Evolutionary conservation across 2,329 filamentous ascomycete species (phyloP), one percentile per base, ranked within the genome.

Genomic region (Phoma sp.): DNA sequence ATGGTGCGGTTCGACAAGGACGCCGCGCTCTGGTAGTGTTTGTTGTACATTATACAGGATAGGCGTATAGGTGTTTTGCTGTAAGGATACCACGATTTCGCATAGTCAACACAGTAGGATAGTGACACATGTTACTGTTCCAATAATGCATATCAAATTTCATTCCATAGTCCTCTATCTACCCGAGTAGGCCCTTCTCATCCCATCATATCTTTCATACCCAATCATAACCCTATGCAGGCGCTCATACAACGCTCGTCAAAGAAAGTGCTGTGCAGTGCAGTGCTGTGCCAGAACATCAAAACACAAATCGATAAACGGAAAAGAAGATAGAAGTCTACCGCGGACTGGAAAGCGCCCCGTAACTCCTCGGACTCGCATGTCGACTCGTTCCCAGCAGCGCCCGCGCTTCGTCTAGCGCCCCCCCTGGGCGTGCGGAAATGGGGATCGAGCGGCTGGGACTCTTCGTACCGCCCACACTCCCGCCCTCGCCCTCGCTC

Each of bases 1-100:
- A 77, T 99, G 68, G 85, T 85, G 65, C 82, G 95, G 67, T 99
- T 99, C 77, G 95, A 99, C 78, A 85, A 87, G 61, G 93, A 96
- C 76, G 85, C 87, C 68, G 88, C 89, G 52, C 85, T 91, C 25
- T 88, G 85, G 85, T 87, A 62, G 56, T 19, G 33, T 31, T 29
- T 29, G 12, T 31, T 31, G 29, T 31, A 13, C 5, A 15, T 31
- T 1, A 21, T 43, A 15, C 12, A 2, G 6, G n/a, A 12, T 8
- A 1, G 32, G 52, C 25, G 37, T 4, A 10, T 35, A 8, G 54
- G 48, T 36, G 52, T 47, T 55, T 40, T 41, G n/a, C 47, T 46
- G 41, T 9, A 55, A 27, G 41, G 25, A 51, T 51, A 55, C 46
- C 46, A 55, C 25, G 24, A 3, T 37, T 31, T 40, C 40, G 40